Percentiles rank a stretch among this genome's conserved stretches.
Conservation (phyloP, 768 basidiomycete species). For the Tulasnella sp. region DNA sequence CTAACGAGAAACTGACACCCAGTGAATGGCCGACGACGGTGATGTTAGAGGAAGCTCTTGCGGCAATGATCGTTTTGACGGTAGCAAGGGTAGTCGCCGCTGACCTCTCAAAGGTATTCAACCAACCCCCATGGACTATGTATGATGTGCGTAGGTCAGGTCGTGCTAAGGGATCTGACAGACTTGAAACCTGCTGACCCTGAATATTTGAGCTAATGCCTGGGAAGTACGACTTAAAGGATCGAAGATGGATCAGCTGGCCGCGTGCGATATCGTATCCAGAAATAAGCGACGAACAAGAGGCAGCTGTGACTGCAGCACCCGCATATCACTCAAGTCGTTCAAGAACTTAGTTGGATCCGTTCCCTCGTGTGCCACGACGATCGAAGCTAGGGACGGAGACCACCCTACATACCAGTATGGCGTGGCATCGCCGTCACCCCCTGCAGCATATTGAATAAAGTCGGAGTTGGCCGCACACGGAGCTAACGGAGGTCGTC, state of each 20-base stretch:
- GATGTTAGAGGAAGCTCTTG: not conserved
- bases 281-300: not conserved
- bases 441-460: conserved; percentile 8
- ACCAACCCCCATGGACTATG: conserved; percentile 7
- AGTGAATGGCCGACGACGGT: conserved; percentile 15
- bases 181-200: not conserved
- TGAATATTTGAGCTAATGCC: not conserved
- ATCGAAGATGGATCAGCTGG: not conserved
- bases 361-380: conserved; percentile 15
- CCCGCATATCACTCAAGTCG: not conserved
- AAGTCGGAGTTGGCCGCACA: conserved; percentile 11
- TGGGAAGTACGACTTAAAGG: conserved; percentile 2
- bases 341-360: conserved; percentile 16
- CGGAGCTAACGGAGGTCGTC: not conserved
- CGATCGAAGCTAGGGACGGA: conserved; percentile 3
- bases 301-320: not conserved
- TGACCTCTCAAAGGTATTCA: not conserved
- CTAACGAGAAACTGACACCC: conserved; percentile 8
- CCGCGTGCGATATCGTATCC: not conserved
- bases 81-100: not conserved
- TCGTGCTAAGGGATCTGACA: no score
- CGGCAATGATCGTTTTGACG: conserved; percentile 11
- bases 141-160: no score
- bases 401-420: conserved; percentile 13
- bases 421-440: conserved; percentile 13